Evolutionary conservation across 495 filamentous ascomycete genomes (phyloP), one percentile per base, ranked within the genome.

Genomic region (Apiosordaria backusii): DNA sequence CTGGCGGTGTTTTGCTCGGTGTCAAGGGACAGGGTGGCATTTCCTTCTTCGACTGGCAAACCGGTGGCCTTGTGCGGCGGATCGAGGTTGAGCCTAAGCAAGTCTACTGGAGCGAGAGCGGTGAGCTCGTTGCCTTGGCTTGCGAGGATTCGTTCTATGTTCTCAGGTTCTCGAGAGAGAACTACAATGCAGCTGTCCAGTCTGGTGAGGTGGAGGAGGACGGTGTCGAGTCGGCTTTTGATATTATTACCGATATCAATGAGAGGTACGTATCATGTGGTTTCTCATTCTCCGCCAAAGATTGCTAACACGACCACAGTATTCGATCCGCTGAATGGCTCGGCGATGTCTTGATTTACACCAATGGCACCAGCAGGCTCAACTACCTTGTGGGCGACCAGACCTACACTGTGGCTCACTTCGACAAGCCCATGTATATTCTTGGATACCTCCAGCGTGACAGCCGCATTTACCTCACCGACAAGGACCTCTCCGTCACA

Each of bases 371-470:
- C 25, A 97, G 98, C 84, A 91, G 95, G 62, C 81, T 99, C 66
- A 99, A 98, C 83, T 97, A 98, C 78, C 87, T 99, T 22, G 95
- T 99, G 40, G 96, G 95, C 61, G 95, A 98, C 78, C 92, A 97
- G 79, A 96, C 93, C 27, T 97, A 98, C 84, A 97, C 95, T n/a
- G 90, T 99, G 72, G 92, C 92, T 50, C 94, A 98, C 79, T 97
- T 97, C 71, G 95, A 99, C 78, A 86, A 92, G 72, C 87, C 91
- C 18, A 93, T 94, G 89, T 99, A 98, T 77, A 83, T 96, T 54
- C 87, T 99, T 4, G 95, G 94, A 58, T 99, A 98, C 75, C 88
- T 99, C 58, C 92, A 93, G 67, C 89, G 95, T 25, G 96, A 99
- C 76, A 92, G 91, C 13, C 85, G 91, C 59, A 88, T 98, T 72